Base-by-base conservation (phyloP, 768 basidiomycete species). In the Kwoniella bestiolae region DNA sequence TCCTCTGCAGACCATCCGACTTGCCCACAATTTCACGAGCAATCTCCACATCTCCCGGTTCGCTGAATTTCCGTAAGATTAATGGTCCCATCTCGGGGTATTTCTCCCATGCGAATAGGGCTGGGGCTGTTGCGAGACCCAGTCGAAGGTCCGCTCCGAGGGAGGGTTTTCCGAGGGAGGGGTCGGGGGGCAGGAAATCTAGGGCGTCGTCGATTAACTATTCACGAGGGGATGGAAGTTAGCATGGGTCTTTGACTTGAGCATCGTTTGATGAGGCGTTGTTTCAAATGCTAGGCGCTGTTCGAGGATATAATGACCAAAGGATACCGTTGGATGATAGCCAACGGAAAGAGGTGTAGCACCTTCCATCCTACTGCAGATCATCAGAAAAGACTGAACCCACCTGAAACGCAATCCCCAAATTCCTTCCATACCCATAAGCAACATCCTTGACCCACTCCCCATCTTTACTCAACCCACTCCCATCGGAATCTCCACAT, bases 321-420 rank as follows among this genome's bases (percentile, higher is more conserved):
- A n/a, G n/a, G n/a, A n/a, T n/a, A n/a, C n/a, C n/a, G n/a, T n/a
- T n/a, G n/a, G n/a, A n/a, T n/a, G n/a, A n/a, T n/a, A n/a, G n/a
- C n/a, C n/a, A n/a, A 53, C n/a, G 29, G 25, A 41, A 50, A 21
- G 49, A 50, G 14, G 21, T 3, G 3, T 46, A 23, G 26, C 14
- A 0, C 38, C 9, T 44, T 29, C 4, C 50, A 21, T 4, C 18
- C 28, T 11, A 21, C n/a, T 18, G 21, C 46, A 11, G 34, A 14
- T 16, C 0, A 41, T n/a, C n/a, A 2, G 28, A 23, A 45, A 25
- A 23, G 4, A n/a, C 23, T 16, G 18, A 31, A 80, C 84, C 59
- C 68, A 93, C 93, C 86, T 96, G 94, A 83, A 97, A 96, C n/a
- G 94, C 92, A 66, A 94, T 90, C 2, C 94, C 93, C 18, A 95